These are phyloP conservation scores for Mycena sp. DNA, from an alignment of 1,284 basidiomycete species.

Conservation along the genomic window DNA sequence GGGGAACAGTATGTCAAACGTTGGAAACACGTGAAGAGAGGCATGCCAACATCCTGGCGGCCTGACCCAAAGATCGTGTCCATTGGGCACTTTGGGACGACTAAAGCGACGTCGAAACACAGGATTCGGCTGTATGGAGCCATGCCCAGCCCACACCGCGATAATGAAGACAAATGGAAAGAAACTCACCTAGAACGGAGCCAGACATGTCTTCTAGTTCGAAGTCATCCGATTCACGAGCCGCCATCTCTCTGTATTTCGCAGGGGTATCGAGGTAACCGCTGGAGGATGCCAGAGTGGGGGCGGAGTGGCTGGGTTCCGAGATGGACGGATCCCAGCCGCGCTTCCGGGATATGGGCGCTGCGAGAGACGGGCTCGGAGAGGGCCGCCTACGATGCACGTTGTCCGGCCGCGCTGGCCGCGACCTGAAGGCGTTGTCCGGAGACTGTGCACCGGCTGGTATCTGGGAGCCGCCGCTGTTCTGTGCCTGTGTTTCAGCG, in stretches of 20 bases:
- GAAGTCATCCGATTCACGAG: conserved; percentile 40
- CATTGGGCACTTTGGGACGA: too few relatives aligned
- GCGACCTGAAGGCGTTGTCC: conserved; percentile 14
- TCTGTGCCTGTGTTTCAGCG: conserved; percentile 30
- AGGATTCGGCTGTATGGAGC: too few relatives aligned
- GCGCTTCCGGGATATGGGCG: conserved; percentile 63
- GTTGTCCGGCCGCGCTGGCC: conserved; percentile 29
- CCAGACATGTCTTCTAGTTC: conserved; percentile 49
- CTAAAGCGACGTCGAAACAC: neutral
- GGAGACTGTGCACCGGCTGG: conserved; percentile 14
- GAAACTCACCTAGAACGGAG: conserved; percentile 57
- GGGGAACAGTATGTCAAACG: neutral
- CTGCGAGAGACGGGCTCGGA: conserved; percentile 43
- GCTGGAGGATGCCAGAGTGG: conserved; percentile 59
- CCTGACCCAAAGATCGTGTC: too few relatives aligned
- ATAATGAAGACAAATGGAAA: conserved; percentile 25
- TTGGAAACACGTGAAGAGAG: conserved; percentile 30
- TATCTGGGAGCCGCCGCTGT: conserved; percentile 29
- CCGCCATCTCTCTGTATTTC: conserved; percentile 64
- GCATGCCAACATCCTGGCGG: conserved; percentile 6
- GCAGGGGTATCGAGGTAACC: conserved; percentile 75
- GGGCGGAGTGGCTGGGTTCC: conserved; percentile 61
- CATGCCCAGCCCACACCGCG: too few relatives aligned
- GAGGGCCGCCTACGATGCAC: conserved; percentile 36
- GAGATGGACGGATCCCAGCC: conserved; percentile 73